Conservation (phyloP, 805 yeast genomes). For the Barnettozyma populi region DNA sequence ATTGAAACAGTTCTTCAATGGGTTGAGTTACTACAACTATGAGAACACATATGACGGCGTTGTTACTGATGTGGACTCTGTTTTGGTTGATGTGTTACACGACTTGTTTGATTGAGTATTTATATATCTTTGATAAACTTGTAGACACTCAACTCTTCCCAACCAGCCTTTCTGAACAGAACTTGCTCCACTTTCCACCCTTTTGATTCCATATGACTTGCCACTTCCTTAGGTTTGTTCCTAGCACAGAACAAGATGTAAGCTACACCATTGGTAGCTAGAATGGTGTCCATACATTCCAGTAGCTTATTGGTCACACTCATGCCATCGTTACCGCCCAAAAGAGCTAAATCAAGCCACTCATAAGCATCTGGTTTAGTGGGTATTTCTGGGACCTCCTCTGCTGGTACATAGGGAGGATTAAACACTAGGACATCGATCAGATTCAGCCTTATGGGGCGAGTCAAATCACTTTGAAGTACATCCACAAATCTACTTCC, state of each 20-base stretch:
- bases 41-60: slow-evolving; percentile 58
- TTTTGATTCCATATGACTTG: slow-evolving; percentile 35
- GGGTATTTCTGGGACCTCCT: slow-evolving; percentile 60
- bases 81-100: slow-evolving; percentile 49
- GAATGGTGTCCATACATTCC: slow-evolving; percentile 41
- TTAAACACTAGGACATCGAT: slow-evolving; percentile 81
- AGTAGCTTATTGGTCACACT: slow-evolving; percentile 66
- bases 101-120: slow-evolving; percentile 42
- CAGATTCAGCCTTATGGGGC: slow-evolving; percentile 37
- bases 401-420: slow-evolving; percentile 97
- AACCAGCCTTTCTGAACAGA: slow-evolving; percentile 78
- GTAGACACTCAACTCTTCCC: slow-evolving; percentile 86
- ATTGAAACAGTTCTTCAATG: slow-evolving; percentile 60
- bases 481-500: slow-evolving; percentile 36
- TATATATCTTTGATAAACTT: slow-evolving; percentile 36
- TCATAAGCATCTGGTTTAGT: slow-evolving; percentile 39
- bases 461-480: slow-evolving; percentile 53
- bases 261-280: slow-evolving; percentile 67
- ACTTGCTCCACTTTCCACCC: slow-evolving; percentile 55
- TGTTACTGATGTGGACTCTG: slow-evolving; percentile 36
- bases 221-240: slow-evolving; percentile 68
- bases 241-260: slow-evolving; percentile 89
- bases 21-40: slow-evolving; percentile 56
- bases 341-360: slow-evolving; percentile 87
- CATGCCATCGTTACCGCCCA: slow-evolving; percentile 93